These are phyloP conservation scores for Choanephora cucurbitarum DNA, from an alignment of 371 early-diverging fungal genomes.

Conservation along the genomic window DNA sequence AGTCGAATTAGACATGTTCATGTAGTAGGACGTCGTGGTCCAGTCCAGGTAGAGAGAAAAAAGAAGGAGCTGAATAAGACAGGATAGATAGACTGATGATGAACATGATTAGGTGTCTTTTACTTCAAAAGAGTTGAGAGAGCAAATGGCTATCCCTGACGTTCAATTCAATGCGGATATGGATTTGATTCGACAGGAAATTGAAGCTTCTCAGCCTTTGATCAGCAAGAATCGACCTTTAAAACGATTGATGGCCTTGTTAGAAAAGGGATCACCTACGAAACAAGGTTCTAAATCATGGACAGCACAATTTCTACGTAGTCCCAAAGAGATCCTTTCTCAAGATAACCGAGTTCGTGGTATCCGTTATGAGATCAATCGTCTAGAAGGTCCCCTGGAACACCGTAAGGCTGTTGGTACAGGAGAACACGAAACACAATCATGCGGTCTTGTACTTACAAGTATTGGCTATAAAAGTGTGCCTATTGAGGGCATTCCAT, in stretches of 20 bases:
- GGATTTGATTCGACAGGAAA: slow-evolving; percentile 52
- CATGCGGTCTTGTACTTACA: slow-evolving; percentile 70
- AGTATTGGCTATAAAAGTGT: slow-evolving; percentile 89
- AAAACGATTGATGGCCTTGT: slow-evolving; percentile 76
- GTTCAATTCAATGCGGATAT: slow-evolving; percentile 64
- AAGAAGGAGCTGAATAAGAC: background rate
- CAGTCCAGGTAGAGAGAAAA: slow-evolving; percentile 70
- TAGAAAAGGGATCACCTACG: slow-evolving; percentile 62
- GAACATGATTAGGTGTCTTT: slow-evolving; percentile 76
- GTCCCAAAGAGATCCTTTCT: slow-evolving; percentile 62
- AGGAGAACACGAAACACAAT: slow-evolving; percentile 50
- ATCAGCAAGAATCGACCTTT: slow-evolving; percentile 65
- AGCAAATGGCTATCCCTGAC: slow-evolving; percentile 79
- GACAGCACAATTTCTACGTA: slow-evolving; percentile 72
- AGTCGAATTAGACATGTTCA: slow-evolving; percentile 81
- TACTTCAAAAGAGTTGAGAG: slow-evolving; percentile 95
- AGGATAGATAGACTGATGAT: too few species aligned
- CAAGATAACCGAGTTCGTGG: slow-evolving; percentile 31
- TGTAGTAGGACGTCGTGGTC: slow-evolving; percentile 91
- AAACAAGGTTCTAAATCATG: slow-evolving; percentile 59
- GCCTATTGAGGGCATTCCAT: slow-evolving; percentile 75
- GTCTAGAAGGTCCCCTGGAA: slow-evolving; percentile 61
- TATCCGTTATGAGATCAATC: slow-evolving; percentile 71
- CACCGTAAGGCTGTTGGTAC: slow-evolving; percentile 61
- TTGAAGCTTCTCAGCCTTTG: slow-evolving; percentile 26